phyloP scores from a whole-genome alignment of 805 yeast species.

The Monosporozyma aquatica region DNA sequence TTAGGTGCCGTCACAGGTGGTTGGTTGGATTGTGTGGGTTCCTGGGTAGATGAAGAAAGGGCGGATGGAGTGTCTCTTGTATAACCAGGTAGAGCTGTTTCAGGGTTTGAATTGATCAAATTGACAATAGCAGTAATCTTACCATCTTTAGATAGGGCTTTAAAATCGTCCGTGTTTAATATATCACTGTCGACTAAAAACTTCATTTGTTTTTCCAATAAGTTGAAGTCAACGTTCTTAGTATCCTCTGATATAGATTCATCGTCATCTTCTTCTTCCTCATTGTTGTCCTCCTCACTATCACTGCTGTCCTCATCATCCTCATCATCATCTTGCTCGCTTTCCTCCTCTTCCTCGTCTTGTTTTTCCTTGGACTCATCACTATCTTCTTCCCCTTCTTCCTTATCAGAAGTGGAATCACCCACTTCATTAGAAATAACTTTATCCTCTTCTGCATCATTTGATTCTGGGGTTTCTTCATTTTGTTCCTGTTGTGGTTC shows the following conservation, averaged over 20 bases:
- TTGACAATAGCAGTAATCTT: slow-evolving; percentile 24
- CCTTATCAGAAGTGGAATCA: too few relatives aligned
- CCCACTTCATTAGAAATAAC: too few relatives aligned
- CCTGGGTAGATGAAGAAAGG: too few relatives aligned
- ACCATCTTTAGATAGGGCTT: slow-evolving; percentile 32
- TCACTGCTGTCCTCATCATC: slow-evolving; percentile 15
- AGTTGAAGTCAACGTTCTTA: slow-evolving; percentile 18
- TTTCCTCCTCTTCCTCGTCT: slow-evolving; percentile 12
- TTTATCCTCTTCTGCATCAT: slow-evolving; percentile 1
- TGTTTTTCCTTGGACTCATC: neutral
- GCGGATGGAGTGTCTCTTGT: too few relatives aligned
- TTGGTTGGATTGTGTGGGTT: slow-evolving; percentile 28
- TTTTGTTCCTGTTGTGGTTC: too few relatives aligned
- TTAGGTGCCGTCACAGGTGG: neutral
- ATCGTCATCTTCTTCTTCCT: slow-evolving; percentile 5
- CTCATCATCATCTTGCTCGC: slow-evolving; percentile 14
- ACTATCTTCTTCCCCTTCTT: slow-evolving; percentile 7
- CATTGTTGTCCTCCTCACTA: slow-evolving; percentile 10
- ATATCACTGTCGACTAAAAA: slow-evolving; percentile 24
- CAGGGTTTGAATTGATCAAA: slow-evolving; percentile 26
- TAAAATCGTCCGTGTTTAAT: slow-evolving; percentile 25
- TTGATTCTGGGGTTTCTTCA: too few relatives aligned
- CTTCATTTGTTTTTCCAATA: slow-evolving; percentile 26
- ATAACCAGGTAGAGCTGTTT: slow-evolving; percentile 31
- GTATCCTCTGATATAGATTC: slow-evolving; percentile 3